Evolutionary conservation across 768 basidiomycete genomes (phyloP).

Genomic region (Russula ochroleuca): DNA sequence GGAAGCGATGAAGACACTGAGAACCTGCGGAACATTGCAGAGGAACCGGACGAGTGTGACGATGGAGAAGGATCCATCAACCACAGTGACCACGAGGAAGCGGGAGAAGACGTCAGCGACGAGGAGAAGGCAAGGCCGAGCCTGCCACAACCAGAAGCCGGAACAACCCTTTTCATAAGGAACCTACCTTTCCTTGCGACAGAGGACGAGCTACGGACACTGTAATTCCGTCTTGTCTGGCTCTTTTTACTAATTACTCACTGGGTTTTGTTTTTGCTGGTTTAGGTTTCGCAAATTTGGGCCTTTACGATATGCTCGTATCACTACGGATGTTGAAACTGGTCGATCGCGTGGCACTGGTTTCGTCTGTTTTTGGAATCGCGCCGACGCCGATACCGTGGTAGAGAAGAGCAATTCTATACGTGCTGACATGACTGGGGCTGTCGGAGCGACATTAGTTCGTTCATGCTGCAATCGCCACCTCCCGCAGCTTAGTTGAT

Average conservation of each 20-base stretch:
- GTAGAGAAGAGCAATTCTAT: slow-evolving; percentile 76
- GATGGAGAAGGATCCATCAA: slow-evolving; percentile 35
- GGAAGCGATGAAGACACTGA: slow-evolving; percentile 32
- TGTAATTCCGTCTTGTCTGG: slow-evolving; percentile 49
- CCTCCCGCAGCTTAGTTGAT: background rate
- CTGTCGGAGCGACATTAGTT: slow-evolving; percentile 30
- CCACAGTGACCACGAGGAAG: slow-evolving; percentile 37
- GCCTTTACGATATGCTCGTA: slow-evolving; percentile 86
- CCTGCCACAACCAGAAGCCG: slow-evolving; percentile 79
- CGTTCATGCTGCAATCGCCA: background rate
- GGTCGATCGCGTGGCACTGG: slow-evolving; percentile 92
- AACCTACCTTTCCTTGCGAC: slow-evolving; percentile 91
- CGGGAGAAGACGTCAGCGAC: slow-evolving; percentile 36
- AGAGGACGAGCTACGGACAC: slow-evolving; percentile 81
- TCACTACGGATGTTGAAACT: slow-evolving; percentile 77
- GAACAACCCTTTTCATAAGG: slow-evolving; percentile 89
- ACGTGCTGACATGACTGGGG: slow-evolving; percentile 56
- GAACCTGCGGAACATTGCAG: slow-evolving; percentile 31
- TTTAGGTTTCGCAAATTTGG: slow-evolving; percentile 87
- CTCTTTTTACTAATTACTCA: background rate
- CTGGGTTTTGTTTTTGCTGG: background rate
- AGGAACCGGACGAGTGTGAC: slow-evolving; percentile 41
- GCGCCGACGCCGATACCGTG: slow-evolving; percentile 80
- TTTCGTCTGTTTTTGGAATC: slow-evolving; percentile 97
- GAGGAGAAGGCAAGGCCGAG: slow-evolving; percentile 40